phyloP scores from a whole-genome alignment of 768 basidiomycete species.

The Mrakia blollopis region DNA sequence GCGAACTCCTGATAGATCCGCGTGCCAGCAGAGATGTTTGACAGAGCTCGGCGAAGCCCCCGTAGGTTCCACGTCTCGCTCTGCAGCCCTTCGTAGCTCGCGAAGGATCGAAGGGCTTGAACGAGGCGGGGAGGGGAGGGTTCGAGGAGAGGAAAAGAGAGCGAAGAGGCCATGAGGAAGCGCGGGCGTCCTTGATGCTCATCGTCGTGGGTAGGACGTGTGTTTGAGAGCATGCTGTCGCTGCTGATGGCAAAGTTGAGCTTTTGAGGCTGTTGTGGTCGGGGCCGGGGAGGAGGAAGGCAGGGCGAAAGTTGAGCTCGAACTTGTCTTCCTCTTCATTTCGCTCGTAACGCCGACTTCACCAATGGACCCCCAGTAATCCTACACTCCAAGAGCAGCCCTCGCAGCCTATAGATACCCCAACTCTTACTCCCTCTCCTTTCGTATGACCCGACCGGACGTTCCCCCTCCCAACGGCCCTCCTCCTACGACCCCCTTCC shows the following conservation, averaged over 20 bases:
- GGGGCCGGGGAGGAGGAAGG: background rate
- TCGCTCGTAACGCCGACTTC: background rate
- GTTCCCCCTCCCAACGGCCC: slow-evolving; percentile 2
- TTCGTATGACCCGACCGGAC: background rate
- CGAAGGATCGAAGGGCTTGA: too few species aligned
- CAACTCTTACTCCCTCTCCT: background rate
- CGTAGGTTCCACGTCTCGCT: too few species aligned
- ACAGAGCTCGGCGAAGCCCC: too few species aligned
- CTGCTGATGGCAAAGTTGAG: background rate
- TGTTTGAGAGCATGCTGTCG: too few species aligned
- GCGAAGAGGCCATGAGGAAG: too few species aligned
- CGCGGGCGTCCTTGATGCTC: too few species aligned
- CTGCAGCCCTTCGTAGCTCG: too few species aligned
- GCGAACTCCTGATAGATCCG: too few species aligned
- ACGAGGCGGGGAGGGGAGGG: too few species aligned
- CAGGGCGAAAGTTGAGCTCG: background rate
- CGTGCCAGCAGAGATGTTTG: too few species aligned
- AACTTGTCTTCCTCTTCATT: background rate
- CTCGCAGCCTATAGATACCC: background rate
- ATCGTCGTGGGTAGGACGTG: too few species aligned
- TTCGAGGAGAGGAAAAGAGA: too few species aligned
- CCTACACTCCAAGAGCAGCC: background rate
- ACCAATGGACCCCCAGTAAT: background rate
- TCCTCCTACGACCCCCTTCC: slow-evolving; percentile 4
- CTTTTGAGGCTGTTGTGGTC: background rate